Conservation (phyloP, 2,329 filamentous ascomycete genomes). For the Ceratocystis cubensis region DNA sequence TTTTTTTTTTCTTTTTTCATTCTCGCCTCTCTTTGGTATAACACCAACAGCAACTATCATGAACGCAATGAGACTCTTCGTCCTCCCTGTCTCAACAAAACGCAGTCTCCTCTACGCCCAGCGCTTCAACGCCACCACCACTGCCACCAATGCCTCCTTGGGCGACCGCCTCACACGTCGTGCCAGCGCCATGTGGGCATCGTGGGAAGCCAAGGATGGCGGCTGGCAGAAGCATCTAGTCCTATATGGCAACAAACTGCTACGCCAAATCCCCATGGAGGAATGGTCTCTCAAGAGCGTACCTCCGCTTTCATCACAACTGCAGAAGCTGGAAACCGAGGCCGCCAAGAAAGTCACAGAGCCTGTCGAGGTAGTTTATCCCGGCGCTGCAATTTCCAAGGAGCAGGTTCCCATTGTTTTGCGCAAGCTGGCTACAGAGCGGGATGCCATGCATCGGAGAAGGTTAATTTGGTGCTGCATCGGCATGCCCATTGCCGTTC, state of each 20-base stretch:
- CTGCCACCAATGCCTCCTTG: constrained; percentile 24
- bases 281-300: constrained; percentile 98
- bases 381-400: constrained; percentile 53
- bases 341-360: constrained; percentile 26
- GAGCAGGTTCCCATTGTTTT: constrained; percentile 54
- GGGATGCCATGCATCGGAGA: constrained; percentile 63
- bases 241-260: constrained; percentile 69
- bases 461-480: constrained; percentile 70
- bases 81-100: constrained; percentile 83
- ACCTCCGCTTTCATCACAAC: constrained; percentile 52
- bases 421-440: constrained; percentile 60
- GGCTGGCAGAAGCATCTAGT: constrained; percentile 87
- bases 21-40: background rate
- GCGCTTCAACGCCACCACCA: constrained; percentile 46
- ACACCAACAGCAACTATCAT: constrained; percentile 22
- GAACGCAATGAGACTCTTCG: constrained; percentile 69
- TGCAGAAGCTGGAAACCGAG: constrained; percentile 9
- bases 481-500: constrained; percentile 70
- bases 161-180: constrained; percentile 58
- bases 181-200: constrained; percentile 65
- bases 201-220: constrained; percentile 71
- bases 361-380: constrained; percentile 63
- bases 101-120: constrained; percentile 89
- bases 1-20: background rate
- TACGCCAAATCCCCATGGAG: constrained; percentile 83